These are phyloP conservation scores for Podospora didyma DNA, from an alignment of 495 filamentous ascomycete genomes.

Conservation along the genomic window DNA sequence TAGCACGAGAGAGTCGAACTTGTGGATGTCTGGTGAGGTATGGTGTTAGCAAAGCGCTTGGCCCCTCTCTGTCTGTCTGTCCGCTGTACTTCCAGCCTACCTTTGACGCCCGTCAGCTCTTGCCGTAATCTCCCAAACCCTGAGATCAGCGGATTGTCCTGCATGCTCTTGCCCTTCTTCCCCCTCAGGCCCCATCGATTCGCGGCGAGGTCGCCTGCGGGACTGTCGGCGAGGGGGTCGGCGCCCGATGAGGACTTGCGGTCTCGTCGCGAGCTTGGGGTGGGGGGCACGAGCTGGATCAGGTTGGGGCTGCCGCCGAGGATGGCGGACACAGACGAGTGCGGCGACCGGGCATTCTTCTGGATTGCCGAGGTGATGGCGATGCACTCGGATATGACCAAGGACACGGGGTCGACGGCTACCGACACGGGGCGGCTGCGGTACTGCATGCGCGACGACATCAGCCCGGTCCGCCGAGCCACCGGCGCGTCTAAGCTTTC, in stretches of 20 bases:
- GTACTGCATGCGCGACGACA: conserved; percentile 42
- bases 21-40: conserved; percentile 66
- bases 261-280: conserved; percentile 28
- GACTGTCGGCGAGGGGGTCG: conserved; percentile 22
- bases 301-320: conserved; percentile 70
- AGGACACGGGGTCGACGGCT: conserved; percentile 87
- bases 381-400: conserved; percentile 99
- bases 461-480: conserved; percentile 12
- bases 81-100: conserved; percentile 32
- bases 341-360: conserved; percentile 93
- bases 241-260: conserved; percentile 26
- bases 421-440: conserved; percentile 59
- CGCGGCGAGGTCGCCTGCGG: conserved; percentile 41
- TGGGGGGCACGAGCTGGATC: conserved; percentile 44
- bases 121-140: conserved; percentile 86
- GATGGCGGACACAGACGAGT: conserved; percentile 95
- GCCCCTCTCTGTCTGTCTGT: neutral
- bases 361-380: conserved; percentile 97
- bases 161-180: conserved; percentile 96
- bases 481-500: conserved; percentile 18
- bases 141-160: conserved; percentile 95
- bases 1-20: conserved; percentile 84
- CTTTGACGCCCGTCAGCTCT: conserved; percentile 87
- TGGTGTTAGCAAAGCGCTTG: conserved; percentile 12
- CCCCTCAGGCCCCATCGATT: conserved; percentile 86